Evolutionary conservation across 2,329 filamentous ascomycete species (phyloP).

Genomic region (Exophiala lecanii-corni): DNA sequence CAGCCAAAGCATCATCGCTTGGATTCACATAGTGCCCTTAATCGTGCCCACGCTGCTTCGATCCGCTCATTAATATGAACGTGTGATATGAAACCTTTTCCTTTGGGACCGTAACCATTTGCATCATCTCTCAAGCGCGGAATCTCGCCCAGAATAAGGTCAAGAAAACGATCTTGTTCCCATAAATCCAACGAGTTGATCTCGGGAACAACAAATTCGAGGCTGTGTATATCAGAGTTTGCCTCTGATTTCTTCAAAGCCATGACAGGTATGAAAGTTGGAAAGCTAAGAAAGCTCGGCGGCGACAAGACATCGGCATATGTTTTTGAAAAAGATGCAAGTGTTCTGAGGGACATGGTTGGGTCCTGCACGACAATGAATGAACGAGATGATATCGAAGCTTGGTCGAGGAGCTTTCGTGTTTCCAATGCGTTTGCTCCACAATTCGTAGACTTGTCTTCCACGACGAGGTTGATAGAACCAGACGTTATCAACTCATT

Average conservation of each 20-base stretch:
- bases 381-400: slow-evolving; percentile 26
- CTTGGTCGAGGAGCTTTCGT: slow-evolving; percentile 32
- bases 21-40: slow-evolving; percentile 6
- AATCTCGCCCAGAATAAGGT: slow-evolving; percentile 42
- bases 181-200: slow-evolving; percentile 31
- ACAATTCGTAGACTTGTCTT: slow-evolving; percentile 45
- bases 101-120: slow-evolving; percentile 42
- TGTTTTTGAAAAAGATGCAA: slow-evolving; percentile 38
- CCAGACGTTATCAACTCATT: slow-evolving; percentile 22
- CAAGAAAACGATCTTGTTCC: slow-evolving; percentile 37
- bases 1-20: slow-evolving; percentile 9
- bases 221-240: background rate
- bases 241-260: background rate
- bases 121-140: slow-evolving; percentile 41
- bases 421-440: slow-evolving; percentile 41
- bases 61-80: slow-evolving; percentile 39
- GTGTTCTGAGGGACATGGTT: slow-evolving; percentile 42
- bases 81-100: slow-evolving; percentile 42
- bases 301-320: slow-evolving; percentile 28
- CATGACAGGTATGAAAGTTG: slow-evolving; percentile 31
- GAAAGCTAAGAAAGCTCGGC: slow-evolving; percentile 31
- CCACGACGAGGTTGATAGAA: slow-evolving; percentile 36
- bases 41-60: slow-evolving; percentile 32
- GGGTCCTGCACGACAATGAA: slow-evolving; percentile 43
- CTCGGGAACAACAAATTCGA: slow-evolving; percentile 9